Evolutionary conservation across 164 flowering plant species (phyloP), one percentile per base, ranked within the genome.

Genomic region (Tetrastigma voinierianum): DNA sequence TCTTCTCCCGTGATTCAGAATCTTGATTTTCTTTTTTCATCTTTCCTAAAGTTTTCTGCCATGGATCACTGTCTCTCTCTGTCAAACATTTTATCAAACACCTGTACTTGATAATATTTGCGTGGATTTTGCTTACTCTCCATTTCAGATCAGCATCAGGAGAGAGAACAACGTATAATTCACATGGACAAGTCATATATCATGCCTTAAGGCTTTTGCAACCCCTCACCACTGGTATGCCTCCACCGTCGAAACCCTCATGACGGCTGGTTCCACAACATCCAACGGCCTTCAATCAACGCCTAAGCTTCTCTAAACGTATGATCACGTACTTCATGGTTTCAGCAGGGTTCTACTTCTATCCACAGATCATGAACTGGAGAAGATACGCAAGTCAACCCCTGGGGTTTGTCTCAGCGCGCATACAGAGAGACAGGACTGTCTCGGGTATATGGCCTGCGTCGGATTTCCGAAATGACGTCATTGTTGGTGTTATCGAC

Each of bases 401-500:
- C 72, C 72, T 0, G n/a, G 83, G 78, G 17, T 82, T 78, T 55
- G 60, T 87, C 16, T 68, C 82, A 1, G 76, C 83, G 25, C 70
- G 68, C 57, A n/a, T n/a, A n/a, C n/a, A n/a, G n/a, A 48, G n/a
- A 0, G 86, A 85, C 47, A 67, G 20, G 44, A 54, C 47, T 6
- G 76, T 62, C 14, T 4, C 65, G 0, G 89, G 92, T 13, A 67
- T 81, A 0, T 87, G 88, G 90, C 90, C 86, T 80, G 83, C 90
- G 2, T n/a, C n/a, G 32, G 73, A 74, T 4, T 4, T 83, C 65
- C 48, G 91, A 3, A 56, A 80, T 32, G 89, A 78, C 23, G 82
- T 90, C 5, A 84, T 91, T 48, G 56, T 88, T 9, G 96, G 92
- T 0, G 67, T 88, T 11, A 62, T 91, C 11, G 97, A 91, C 67